phyloP scores from a whole-genome alignment of 129 eudicot genomes.

The Chrysanthemum seticuspe region DNA sequence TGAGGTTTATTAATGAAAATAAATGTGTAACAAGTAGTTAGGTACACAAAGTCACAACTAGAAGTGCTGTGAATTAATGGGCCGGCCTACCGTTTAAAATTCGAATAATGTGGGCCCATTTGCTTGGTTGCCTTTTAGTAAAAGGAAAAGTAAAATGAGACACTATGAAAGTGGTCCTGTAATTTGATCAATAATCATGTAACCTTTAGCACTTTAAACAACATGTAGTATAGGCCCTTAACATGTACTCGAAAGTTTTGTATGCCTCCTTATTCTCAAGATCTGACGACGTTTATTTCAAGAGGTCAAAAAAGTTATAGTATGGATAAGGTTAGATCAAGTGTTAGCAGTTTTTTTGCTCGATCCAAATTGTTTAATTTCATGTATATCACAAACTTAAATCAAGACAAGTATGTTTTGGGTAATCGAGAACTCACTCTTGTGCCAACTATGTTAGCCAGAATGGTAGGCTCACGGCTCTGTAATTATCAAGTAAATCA shows the following conservation, averaged over 20 bases:
- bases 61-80: not conserved
- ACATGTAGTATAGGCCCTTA: not conserved
- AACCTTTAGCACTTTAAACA: not conserved
- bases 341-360: too few relatives aligned
- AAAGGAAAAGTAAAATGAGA: not conserved
- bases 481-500: too few relatives aligned
- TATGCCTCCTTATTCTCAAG: not conserved
- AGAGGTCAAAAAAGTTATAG: too few relatives aligned
- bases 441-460: too few relatives aligned
- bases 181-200: too few relatives aligned
- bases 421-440: too few relatives aligned
- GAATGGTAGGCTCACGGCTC: too few relatives aligned
- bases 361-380: too few relatives aligned
- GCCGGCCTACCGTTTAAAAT: conserved; percentile 17
- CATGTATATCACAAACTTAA: not conserved
- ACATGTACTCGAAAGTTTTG: not conserved
- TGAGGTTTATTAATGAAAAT: not conserved
- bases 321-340: too few relatives aligned
- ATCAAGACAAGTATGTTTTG: not conserved
- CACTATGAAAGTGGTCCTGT: too few relatives aligned
- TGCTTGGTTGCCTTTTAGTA: not conserved
- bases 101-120: conserved; percentile 24
- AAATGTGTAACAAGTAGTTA: conserved; percentile 7
- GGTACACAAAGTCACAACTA: conserved; percentile 6
- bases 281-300: too few relatives aligned